A percentile compares a stretch with the other conserved stretches of the same genome.
phyloP scores from a whole-genome alignment of 2,329 filamentous ascomycete species.

The Apiospora hydei region DNA sequence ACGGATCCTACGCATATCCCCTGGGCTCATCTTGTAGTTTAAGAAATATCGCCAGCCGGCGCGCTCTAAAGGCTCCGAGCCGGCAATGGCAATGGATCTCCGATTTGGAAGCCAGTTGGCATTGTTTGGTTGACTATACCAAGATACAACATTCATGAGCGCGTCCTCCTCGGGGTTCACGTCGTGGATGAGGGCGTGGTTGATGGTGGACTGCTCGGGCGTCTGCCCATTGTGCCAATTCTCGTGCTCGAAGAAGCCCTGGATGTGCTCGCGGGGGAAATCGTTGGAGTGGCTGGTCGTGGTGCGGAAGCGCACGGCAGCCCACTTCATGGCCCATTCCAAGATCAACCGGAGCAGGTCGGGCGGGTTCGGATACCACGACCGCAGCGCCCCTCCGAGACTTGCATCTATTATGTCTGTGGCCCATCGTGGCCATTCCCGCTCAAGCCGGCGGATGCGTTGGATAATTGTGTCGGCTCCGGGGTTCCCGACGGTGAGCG shows the following conservation, averaged over 20 bases:
- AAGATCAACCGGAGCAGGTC: background rate
- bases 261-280: background rate
- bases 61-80: too few relatives aligned
- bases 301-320: background rate
- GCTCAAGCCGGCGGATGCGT: too few relatives aligned
- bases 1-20: background rate
- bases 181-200: background rate
- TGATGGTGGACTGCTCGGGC: background rate
- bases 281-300: too few relatives aligned
- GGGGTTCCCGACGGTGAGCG: too few relatives aligned
- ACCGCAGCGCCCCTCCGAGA: background rate
- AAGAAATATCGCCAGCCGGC: background rate
- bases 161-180: background rate
- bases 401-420: too few relatives aligned
- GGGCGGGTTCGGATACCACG: too few relatives aligned
- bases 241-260: too few relatives aligned
- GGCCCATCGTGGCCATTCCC: too few relatives aligned
- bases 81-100: background rate
- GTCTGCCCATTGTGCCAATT: background rate
- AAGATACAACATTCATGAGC: background rate
- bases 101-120: too few relatives aligned
- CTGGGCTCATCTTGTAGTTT: background rate
- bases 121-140: background rate
- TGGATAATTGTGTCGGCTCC: too few relatives aligned
- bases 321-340: background rate